Evolutionary conservation across 1,284 basidiomycete species (phyloP).

Genomic region (Cryptococcus sp.): DNA sequence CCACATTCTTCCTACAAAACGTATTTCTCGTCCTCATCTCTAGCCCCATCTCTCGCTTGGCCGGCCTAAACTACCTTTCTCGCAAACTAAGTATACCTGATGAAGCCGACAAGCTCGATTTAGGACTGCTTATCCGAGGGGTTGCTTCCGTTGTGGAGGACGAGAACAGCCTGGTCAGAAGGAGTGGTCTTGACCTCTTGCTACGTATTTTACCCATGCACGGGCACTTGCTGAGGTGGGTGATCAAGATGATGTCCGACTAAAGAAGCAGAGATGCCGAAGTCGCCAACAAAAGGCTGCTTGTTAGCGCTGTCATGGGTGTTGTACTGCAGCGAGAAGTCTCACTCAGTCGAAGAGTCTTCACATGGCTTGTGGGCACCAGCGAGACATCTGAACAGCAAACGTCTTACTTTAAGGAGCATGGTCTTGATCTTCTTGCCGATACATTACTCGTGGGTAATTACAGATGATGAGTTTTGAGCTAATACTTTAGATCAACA

Average conservation of each 20-base stretch:
- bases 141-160: conserved; percentile 85
- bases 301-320: conserved; percentile 70
- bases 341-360: conserved; percentile 86
- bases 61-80: conserved; percentile 80
- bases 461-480: not conserved
- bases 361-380: conserved; percentile 84
- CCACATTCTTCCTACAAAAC: conserved; percentile 89
- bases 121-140: conserved; percentile 87
- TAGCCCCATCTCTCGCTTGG: conserved; percentile 76
- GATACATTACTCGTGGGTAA: conserved; percentile 60
- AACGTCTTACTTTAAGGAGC: conserved; percentile 61
- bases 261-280: conserved; percentile 31
- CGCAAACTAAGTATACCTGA: conserved; percentile 56
- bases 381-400: conserved; percentile 71
- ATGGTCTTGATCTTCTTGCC: conserved; percentile 66
- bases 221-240: conserved; percentile 60
- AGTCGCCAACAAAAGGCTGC: conserved; percentile 62
- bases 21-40: conserved; percentile 91
- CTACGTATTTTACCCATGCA: conserved; percentile 69
- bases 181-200: conserved; percentile 75
- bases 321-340: conserved; percentile 89
- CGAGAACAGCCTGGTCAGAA: conserved; percentile 78
- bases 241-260: not conserved
- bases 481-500: too few species aligned
- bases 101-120: conserved; percentile 58